Conservation (phyloP, 768 basidiomycete species). For the Rhizopogon vinicolor region DNA sequence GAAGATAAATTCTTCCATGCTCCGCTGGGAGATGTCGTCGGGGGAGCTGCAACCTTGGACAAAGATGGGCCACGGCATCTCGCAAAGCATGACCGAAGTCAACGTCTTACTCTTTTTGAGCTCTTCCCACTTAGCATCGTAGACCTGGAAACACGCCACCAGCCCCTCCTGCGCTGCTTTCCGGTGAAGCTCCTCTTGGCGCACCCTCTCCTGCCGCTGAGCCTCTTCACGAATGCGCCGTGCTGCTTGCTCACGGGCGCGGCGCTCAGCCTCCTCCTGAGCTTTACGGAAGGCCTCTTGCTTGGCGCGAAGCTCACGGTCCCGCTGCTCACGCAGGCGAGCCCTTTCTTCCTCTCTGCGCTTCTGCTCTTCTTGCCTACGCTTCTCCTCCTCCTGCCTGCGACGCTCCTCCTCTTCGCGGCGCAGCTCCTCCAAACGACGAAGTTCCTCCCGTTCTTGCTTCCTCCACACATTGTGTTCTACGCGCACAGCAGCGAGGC, state of each 20-base stretch:
- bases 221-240: constrained; percentile 7
- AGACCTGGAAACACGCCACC: constrained; percentile 15
- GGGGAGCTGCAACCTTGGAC: constrained; percentile 9
- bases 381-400: constrained; percentile 13
- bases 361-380: constrained; percentile 1
- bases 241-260: constrained; percentile 12
- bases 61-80: constrained; percentile 45
- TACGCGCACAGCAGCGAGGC: constrained; percentile 10
- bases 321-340: constrained; percentile 15
- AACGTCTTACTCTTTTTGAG: constrained; percentile 20
- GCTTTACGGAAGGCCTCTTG: constrained; percentile 3
- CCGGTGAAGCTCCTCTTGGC: constrained; percentile 11
- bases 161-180: constrained; percentile 5
- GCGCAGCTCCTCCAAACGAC: constrained; percentile 17
- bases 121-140: constrained; percentile 34
- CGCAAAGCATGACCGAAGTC: constrained; percentile 19
- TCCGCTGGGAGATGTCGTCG: constrained; percentile 31
- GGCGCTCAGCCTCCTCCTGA: constrained; percentile 14
- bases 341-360: constrained; percentile 11
- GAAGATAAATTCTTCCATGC: constrained; percentile 36
- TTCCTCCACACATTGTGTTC: constrained; percentile 8
- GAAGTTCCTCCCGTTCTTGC: constrained; percentile 9
- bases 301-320: constrained; percentile 18
- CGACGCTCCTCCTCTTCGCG: constrained; percentile 3
- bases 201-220: background rate